Evolutionary conservation across 1,284 basidiomycete species (phyloP), one percentile per base, ranked within the genome.

Genomic region (Rhodofomes roseus): DNA sequence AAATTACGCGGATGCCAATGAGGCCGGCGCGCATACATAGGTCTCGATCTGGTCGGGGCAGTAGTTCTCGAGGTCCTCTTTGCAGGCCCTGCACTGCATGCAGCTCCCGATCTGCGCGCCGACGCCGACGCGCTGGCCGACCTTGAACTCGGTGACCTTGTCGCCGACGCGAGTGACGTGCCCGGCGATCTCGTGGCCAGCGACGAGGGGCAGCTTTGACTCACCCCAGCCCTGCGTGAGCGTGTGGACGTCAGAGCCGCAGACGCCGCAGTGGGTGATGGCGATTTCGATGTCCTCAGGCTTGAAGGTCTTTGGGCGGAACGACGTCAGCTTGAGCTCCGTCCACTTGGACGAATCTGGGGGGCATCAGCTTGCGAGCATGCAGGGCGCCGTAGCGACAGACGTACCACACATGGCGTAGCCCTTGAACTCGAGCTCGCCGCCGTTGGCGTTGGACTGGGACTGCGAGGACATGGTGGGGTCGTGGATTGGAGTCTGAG

Each of bases 171-270:
- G 76, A 25, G 77, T 76, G 48, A 83, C 84, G 11, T 73, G 76
- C n/a, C 86, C 86, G 57, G 84, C 75, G 62, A 88, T 86, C 71
- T 88, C 86, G 70, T 89, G 86, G 36, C 80, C 79, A 41, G 74
- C 71, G 54, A 81, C 76, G 34, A 81, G 65, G 34, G 80, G 79
- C 61, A 70, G 62, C 39, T 74, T 71, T 8, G 64, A 60, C 6
- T 74, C 59, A n/a, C 79, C 81, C 83, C 83, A 85, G 22, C 80
- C 81, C 16, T 75, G 68, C 12, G 64, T 70, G 60, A 80, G 69
- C n/a, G 83, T 83, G 65, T 85, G 83, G 29, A 84, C 76, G 67
- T 85, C 82, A 11, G 78, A 79, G 54, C 77, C 81, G 60, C 81
- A 83, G 11, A 76, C 74, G 43, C 71, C 74, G 62, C 74, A 76